Conservation (phyloP, 306 rosid species). For the Cucumis cinereus region DNA sequence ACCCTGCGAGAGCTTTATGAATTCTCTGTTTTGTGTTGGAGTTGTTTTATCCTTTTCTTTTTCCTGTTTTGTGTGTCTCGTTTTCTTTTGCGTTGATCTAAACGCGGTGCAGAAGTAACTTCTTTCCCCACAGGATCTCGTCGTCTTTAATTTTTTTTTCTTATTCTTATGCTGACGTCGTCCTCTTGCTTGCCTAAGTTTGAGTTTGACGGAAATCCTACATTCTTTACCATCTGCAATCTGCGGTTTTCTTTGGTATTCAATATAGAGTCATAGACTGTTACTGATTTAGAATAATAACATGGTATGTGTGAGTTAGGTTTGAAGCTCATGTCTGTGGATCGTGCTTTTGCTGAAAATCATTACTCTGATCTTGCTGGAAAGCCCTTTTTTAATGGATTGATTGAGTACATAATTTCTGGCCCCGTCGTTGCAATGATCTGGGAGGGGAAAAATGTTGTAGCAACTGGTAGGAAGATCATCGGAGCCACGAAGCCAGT, state of each 20-base stretch:
- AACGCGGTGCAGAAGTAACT: background rate
- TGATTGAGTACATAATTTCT: constrained; percentile 75
- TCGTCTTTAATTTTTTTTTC: background rate
- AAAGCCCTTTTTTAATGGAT: constrained; percentile 74
- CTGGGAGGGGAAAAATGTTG: constrained; percentile 92
- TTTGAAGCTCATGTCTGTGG: constrained; percentile 65
- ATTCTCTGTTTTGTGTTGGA: background rate
- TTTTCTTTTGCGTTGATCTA: background rate
- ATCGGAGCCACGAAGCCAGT: constrained; percentile 93
- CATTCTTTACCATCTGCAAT: background rate
- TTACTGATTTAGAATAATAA: background rate
- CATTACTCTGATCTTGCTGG: constrained; percentile 85
- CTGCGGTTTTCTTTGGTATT: background rate
- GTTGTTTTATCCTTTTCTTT: background rate
- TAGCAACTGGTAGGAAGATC: constrained; percentile 66
- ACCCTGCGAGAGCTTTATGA: background rate
- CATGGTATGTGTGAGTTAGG: constrained; percentile 31
- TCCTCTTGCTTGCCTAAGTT: background rate
- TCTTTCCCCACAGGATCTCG: background rate
- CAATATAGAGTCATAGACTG: background rate
- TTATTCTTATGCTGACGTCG: no score
- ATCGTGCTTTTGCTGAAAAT: constrained; percentile 72
- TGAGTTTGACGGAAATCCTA: background rate
- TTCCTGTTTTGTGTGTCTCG: background rate
- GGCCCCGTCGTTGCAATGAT: constrained; percentile 98